Conservation (phyloP, 768 basidiomycete genomes). For the Dacryopinax spathularia region DNA sequence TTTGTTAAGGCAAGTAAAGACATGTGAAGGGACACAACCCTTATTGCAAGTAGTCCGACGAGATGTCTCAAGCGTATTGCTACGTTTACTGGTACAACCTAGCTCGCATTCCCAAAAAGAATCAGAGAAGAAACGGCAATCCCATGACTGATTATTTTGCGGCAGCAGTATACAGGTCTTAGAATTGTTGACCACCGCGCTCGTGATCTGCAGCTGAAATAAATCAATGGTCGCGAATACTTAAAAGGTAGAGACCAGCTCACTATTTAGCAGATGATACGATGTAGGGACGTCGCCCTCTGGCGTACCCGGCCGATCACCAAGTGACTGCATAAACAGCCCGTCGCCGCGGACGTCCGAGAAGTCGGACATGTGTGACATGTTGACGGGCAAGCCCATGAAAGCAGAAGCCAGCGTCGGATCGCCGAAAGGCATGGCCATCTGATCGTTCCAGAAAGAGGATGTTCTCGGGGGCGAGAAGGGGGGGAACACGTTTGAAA, state of each 20-base stretch:
- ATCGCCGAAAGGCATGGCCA: not conserved
- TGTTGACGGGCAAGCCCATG: not conserved
- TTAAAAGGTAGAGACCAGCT: not conserved
- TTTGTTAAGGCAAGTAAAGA: no score
- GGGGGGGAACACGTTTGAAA: not conserved
- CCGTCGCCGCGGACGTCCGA: not conserved
- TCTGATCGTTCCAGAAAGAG: not conserved
- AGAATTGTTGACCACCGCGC: not conserved
- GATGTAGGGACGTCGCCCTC: not conserved
- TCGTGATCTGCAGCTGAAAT: not conserved
- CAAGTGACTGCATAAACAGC: not conserved
- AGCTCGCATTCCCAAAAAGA: not conserved
- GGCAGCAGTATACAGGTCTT: not conserved
- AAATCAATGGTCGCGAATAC: not conserved
- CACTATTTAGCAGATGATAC: slow-evolving; percentile 1
- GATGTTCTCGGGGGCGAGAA: not conserved
- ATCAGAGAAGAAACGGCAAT: not conserved
- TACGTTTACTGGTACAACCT: slow-evolving; percentile 2
- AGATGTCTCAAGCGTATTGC: not conserved
- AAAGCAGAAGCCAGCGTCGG: not conserved
- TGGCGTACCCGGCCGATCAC: not conserved
- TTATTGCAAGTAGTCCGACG: not conserved
- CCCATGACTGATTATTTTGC: not conserved
- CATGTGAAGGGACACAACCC: no score
- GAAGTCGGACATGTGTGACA: slow-evolving; percentile 1